Evolutionary conservation across 2,329 filamentous ascomycete species (phyloP), one percentile per base, ranked within the genome.

Genomic region (Sporothrix phasma): DNA sequence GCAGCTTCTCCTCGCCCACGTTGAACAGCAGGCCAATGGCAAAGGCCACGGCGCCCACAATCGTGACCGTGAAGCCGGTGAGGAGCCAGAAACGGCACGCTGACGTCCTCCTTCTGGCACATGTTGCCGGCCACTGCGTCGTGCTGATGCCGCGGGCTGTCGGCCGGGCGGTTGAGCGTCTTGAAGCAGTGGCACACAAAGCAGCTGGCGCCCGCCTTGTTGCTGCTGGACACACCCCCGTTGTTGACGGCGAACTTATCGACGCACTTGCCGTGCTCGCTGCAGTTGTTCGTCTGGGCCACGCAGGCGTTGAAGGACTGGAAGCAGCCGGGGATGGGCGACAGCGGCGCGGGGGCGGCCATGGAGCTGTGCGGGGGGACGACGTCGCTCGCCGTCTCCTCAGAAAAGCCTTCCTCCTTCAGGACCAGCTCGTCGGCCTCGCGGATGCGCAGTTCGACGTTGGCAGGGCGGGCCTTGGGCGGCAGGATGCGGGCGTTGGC

Each of bases 41-140:
- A 73, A 88, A 87, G 43, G 80, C 81, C 31, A 95, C 77, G 43
- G 89, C 76, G 54, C 84, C 82, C 1, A 94, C 76, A 67, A 95
- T 79, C 43, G 86, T 76, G 56, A 97, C 77, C 3, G 84, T 87
- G 70, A 94, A 88, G 7, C 87, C 85, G 13, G 84, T 83, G 70
- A 99, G 86, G 60, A 99, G 78, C 85, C 92, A 95, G 77, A 99
- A n/a, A 97, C 5, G 89, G 87, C 31, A 87, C 84, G 73, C 91
- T 95, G 61, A 97, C 80, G 72, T 99, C 93, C 74, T 88, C 84
- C 84, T 97, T 99, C 73, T 94, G 86, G 78, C 94, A 99, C 54
- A 88, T 88, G 43, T 85, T 79, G 17, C 94, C 94, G 59, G 87
- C 93, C 92, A 97, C 72, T 87, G 82, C 0, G 85, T 85, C 51